Conservation (phyloP, 257 asterid species). For the Mentha longifolia region DNA sequence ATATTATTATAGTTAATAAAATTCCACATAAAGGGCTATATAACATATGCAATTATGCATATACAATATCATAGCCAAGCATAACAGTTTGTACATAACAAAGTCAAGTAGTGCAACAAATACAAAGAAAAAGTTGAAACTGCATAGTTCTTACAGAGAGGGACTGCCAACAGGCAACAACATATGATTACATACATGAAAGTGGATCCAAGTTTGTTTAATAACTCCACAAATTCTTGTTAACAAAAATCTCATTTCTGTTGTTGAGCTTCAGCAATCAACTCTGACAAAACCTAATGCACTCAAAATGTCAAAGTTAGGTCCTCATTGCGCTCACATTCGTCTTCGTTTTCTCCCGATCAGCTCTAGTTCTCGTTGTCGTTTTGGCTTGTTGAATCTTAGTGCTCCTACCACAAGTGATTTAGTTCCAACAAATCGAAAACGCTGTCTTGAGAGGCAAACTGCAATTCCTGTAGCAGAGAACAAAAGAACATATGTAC, state of each 20-base stretch:
- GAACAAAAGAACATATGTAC: background rate
- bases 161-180: background rate
- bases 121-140: background rate
- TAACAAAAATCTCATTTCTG: conserved; percentile 9
- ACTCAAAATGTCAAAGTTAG: background rate
- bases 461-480: conserved; percentile 58
- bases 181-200: conserved; percentile 11
- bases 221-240: background rate
- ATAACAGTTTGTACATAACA: background rate
- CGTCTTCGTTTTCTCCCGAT: background rate
- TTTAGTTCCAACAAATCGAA: conserved; percentile 54
- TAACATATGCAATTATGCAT: background rate
- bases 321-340: background rate
- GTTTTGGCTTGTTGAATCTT: background rate
- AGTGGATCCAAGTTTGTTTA: conserved; percentile 7
- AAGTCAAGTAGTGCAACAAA: background rate
- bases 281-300: background rate
- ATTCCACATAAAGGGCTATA: background rate
- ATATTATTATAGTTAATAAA: too few relatives aligned
- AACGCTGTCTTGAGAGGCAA: conserved; percentile 64
- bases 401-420: conserved; percentile 26
- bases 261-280: conserved; percentile 16
- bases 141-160: background rate
- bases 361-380: background rate
- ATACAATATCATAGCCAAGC: background rate